phyloP scores from a whole-genome alignment of 768 basidiomycete genomes.

The Lactarius indigo region DNA sequence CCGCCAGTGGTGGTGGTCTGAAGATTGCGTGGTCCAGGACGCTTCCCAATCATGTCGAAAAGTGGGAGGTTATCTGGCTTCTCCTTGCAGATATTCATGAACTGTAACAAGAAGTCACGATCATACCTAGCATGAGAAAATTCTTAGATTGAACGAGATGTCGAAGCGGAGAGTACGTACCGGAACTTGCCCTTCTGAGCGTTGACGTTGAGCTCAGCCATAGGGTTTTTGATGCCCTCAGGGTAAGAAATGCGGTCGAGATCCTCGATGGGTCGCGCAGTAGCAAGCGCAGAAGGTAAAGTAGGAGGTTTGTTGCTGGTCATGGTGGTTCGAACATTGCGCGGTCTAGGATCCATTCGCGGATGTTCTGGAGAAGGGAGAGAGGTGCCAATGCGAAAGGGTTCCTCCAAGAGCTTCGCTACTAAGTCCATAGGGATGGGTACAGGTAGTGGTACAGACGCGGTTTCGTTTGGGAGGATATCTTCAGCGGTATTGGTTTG shows the following conservation, averaged over 20 bases:
- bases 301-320: conserved; percentile 40
- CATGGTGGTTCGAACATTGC: conserved; percentile 60
- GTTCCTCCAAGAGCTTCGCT: conserved; percentile 42
- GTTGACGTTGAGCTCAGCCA: conserved; percentile 76
- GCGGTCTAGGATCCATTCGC: conserved; percentile 66
- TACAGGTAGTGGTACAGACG: background rate
- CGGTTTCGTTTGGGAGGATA: background rate
- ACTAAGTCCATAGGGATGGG: conserved; percentile 40
- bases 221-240: conserved; percentile 76
- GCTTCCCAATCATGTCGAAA: conserved; percentile 77
- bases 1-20: conserved; percentile 45
- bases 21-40: conserved; percentile 74
- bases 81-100: conserved; percentile 92
- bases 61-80: conserved; percentile 89
- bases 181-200: conserved; percentile 87
- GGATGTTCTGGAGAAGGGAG: conserved; percentile 40
- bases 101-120: conserved; percentile 95
- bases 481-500: background rate
- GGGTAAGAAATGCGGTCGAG: conserved; percentile 77
- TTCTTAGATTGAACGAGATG: background rate
- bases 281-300: conserved; percentile 65
- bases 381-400: conserved; percentile 57
- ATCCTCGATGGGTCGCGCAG: conserved; percentile 84
- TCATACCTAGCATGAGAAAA: conserved; percentile 63
- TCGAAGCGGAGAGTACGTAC: conserved; percentile 37